These are phyloP conservation scores for Penicillium riverlandense DNA, from an alignment of 495 filamentous ascomycete genomes.

Conservation along the genomic window DNA sequence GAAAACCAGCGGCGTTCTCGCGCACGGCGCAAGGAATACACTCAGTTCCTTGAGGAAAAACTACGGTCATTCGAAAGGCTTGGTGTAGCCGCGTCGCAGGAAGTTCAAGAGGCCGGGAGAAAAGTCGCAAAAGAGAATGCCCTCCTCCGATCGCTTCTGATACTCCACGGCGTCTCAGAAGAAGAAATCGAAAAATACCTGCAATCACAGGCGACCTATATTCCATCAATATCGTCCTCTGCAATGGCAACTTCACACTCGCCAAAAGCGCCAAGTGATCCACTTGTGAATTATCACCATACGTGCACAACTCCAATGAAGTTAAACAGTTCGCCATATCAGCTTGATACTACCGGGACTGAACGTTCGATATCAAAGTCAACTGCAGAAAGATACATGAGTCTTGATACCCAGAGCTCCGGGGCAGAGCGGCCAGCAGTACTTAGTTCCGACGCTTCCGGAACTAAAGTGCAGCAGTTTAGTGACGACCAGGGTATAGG, in stretches of 20 bases:
- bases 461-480: background rate
- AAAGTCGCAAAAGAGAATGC: constrained; percentile 58
- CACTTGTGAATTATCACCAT: background rate
- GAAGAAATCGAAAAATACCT: constrained; percentile 7
- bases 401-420: background rate
- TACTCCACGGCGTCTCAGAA: constrained; percentile 8
- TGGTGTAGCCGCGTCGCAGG: constrained; percentile 50
- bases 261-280: background rate
- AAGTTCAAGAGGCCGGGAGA: constrained; percentile 58
- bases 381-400: background rate
- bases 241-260: background rate
- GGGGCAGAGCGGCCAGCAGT: background rate
- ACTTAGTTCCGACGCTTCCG: background rate
- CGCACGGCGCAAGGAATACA: constrained; percentile 62
- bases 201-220: constrained; percentile 4
- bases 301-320: background rate
- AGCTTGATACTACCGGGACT: background rate
- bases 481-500: background rate
- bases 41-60: constrained; percentile 54
- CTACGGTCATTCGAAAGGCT: constrained; percentile 47
- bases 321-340: background rate
- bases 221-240: background rate
- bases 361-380: background rate
- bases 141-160: constrained; percentile 44
- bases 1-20: constrained; percentile 71